Percentiles rank a stretch among this genome's conserved stretches.
Conservation (phyloP, 2,329 filamentous ascomycete species). For the Xylariaceae sp. region DNA sequence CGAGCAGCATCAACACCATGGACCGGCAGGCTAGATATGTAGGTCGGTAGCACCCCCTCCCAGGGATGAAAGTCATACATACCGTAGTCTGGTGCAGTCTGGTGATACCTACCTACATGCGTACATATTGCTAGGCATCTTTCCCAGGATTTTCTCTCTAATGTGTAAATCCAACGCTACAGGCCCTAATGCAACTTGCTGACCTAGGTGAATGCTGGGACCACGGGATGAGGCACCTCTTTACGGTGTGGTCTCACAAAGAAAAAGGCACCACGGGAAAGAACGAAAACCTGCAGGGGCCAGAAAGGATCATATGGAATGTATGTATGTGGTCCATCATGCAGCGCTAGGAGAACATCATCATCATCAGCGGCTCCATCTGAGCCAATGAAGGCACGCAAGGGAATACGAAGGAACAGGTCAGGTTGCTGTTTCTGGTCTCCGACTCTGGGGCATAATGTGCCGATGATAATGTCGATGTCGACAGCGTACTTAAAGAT, state of each 20-base stretch:
- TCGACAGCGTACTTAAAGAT: not conserved
- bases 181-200: not conserved
- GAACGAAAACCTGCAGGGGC: not conserved
- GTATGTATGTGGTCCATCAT: too few relatives aligned
- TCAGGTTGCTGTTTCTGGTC: not conserved
- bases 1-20: not conserved
- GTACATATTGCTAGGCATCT: not conserved
- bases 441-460: not conserved
- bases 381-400: not conserved
- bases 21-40: not conserved
- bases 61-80: not conserved
- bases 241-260: constrained; percentile 13
- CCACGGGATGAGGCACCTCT: constrained; percentile 2
- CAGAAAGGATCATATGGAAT: not conserved
- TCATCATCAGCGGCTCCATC: not conserved
- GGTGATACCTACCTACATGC: not conserved
- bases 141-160: not conserved
- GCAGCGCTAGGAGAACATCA: too few relatives aligned
- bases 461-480: not conserved
- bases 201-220: constrained; percentile 15
- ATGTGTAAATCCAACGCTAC: not conserved
- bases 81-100: not conserved
- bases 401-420: not conserved
- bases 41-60: not conserved
- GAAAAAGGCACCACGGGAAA: constrained; percentile 1